phyloP scores from a whole-genome alignment of 352 stramenopile species.

The Plasmopara halstedii region DNA sequence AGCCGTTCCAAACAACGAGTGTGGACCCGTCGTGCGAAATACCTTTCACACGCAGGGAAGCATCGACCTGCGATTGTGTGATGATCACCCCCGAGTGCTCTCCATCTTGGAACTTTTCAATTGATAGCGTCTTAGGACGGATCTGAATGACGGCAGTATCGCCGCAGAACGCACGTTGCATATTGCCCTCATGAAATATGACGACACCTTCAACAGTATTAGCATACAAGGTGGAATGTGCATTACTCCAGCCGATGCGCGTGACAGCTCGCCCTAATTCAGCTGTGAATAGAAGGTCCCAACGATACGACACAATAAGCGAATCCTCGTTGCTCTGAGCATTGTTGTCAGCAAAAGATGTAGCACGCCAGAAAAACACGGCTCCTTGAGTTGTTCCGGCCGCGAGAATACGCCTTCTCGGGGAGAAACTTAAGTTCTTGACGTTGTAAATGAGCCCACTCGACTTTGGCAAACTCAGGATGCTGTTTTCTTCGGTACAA shows the following conservation, averaged over 20 bases:
- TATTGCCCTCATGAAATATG: constrained; percentile 80
- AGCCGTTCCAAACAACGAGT: constrained; percentile 80
- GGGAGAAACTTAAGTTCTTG: constrained; percentile 84
- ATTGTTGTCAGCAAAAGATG: constrained; percentile 24
- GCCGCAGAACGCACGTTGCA: constrained; percentile 69
- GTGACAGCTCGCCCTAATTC: constrained; percentile 42
- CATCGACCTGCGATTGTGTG: constrained; percentile 52
- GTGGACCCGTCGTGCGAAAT: constrained; percentile 70
- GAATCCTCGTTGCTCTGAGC: constrained; percentile 4
- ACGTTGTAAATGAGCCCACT: constrained; percentile 52
- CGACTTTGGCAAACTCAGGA: constrained; percentile 70
- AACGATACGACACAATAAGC: constrained; percentile 39
- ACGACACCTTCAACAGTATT: constrained; percentile 65
- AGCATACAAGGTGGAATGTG: constrained; percentile 56
- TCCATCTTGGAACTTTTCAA: constrained; percentile 70
- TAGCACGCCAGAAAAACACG: constrained; percentile 87
- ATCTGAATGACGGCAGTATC: constrained; percentile 84
- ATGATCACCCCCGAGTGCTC: constrained; percentile 33
- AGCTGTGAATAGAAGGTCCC: constrained; percentile 57
- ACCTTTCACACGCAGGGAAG: constrained; percentile 74
- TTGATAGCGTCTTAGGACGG: constrained; percentile 57
- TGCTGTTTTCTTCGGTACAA: constrained; percentile 87
- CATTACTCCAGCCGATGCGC: constrained; percentile 61
- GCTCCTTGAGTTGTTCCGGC: constrained; percentile 80
- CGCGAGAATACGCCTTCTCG: constrained; percentile 78